Conservation (phyloP, 371 early-diverging fungal species). For the Mucor indicus region DNA sequence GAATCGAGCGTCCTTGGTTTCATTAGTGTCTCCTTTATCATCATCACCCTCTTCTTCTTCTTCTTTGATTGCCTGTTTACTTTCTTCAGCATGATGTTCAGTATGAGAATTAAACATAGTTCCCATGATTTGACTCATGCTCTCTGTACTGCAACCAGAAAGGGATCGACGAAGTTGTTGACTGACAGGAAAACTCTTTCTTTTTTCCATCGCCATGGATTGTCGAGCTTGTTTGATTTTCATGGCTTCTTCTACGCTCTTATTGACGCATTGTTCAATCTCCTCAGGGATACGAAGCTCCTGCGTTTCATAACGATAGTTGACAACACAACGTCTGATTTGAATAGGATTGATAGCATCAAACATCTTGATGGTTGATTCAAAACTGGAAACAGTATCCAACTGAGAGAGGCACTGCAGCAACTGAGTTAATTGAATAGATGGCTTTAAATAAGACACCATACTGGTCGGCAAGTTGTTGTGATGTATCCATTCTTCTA, state of each 20-base stretch:
- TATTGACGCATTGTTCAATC: slow-evolving; percentile 64
- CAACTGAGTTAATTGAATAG: slow-evolving; percentile 78
- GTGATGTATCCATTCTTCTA: slow-evolving; percentile 78
- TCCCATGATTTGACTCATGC: slow-evolving; percentile 32
- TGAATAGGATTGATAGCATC: slow-evolving; percentile 64
- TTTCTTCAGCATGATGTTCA: background rate
- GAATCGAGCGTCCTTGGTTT: slow-evolving; percentile 46
- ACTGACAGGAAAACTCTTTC: slow-evolving; percentile 27
- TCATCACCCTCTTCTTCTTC: slow-evolving; percentile 31
- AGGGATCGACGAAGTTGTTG: slow-evolving; percentile 23
- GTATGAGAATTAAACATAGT: slow-evolving; percentile 7
- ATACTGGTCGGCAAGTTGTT: slow-evolving; percentile 34
- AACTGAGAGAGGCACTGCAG: slow-evolving; percentile 77
- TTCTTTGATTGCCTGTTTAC: slow-evolving; percentile 1
- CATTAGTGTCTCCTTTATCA: slow-evolving; percentile 20
- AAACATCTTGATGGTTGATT: slow-evolving; percentile 66
- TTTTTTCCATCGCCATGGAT: background rate
- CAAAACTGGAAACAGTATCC: slow-evolving; percentile 59
- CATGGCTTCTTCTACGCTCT: slow-evolving; percentile 60
- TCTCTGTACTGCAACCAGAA: slow-evolving; percentile 21
- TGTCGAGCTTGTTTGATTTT: slow-evolving; percentile 40
- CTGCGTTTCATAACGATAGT: slow-evolving; percentile 83
- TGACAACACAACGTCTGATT: slow-evolving; percentile 65
- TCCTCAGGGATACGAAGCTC: slow-evolving; percentile 69
- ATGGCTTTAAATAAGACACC: slow-evolving; percentile 53